Percentiles rank a stretch among this genome's conserved stretches.
Evolutionary conservation across 2,329 filamentous ascomycete genomes (phyloP).

Genomic region (Herpotrichia juniperi): DNA sequence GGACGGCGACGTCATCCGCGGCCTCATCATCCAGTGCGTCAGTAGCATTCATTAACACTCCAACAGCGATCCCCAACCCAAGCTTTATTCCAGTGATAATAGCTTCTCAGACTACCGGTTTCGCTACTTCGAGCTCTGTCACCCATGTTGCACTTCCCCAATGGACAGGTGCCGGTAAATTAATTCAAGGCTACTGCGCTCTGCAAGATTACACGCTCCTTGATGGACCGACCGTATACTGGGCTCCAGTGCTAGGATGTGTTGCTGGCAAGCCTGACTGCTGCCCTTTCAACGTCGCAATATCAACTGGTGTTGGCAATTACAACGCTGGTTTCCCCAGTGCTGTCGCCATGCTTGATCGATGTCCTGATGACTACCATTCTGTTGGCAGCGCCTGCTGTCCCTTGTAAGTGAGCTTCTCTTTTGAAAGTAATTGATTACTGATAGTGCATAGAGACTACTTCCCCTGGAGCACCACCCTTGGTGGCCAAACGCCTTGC

Average conservation of each 20-base stretch:
- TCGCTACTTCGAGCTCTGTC: constrained; percentile 2
- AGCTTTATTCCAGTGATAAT: constrained; percentile 16
- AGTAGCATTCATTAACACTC: constrained; percentile 5
- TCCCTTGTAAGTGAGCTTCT: constrained; percentile 20
- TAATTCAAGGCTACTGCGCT: constrained; percentile 20
- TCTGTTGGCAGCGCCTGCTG: constrained; percentile 25
- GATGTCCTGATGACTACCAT: constrained; percentile 25
- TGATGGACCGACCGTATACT: constrained; percentile 20
- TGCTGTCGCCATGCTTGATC: constrained; percentile 13
- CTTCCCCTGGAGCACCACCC: constrained; percentile 22
- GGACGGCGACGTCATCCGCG: neutral
- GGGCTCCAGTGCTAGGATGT: constrained; percentile 21
- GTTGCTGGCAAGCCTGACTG: constrained; percentile 17
- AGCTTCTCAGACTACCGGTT: constrained; percentile 5
- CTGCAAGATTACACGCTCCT: constrained; percentile 19
- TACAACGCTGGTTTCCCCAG: constrained; percentile 15
- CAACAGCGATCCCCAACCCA: constrained; percentile 13
- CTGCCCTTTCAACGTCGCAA: constrained; percentile 18
- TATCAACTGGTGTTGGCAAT: constrained; percentile 4
- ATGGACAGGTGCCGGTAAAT: constrained; percentile 14
- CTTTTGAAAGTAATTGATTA: neutral
- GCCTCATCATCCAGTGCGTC: constrained; percentile 7
- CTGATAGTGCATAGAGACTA: constrained; percentile 15
- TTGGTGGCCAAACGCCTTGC: constrained; percentile 38
- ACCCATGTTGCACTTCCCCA: constrained; percentile 12